Conservation (phyloP, 345 rosid genomes). For the Hypericum androsaemum region DNA sequence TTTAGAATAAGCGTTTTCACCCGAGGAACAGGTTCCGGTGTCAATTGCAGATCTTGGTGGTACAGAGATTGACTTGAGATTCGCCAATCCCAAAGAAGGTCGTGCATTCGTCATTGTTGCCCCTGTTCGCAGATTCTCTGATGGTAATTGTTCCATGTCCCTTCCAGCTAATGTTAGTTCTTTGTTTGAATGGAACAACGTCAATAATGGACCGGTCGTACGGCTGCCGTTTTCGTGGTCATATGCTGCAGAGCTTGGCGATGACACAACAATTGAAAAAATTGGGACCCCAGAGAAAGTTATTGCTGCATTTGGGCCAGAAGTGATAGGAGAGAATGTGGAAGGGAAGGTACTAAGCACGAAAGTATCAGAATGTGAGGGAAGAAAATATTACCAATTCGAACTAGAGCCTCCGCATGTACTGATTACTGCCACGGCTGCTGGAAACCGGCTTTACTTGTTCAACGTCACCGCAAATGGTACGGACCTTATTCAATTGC, state of each 20-base stretch:
- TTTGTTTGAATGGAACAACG: too few relatives aligned
- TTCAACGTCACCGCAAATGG: slow-evolving; percentile 70
- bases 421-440: slow-evolving; percentile 89
- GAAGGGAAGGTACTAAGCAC: slow-evolving; percentile 81
- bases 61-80: slow-evolving; percentile 90
- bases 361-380: slow-evolving; percentile 52
- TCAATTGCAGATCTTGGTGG: slow-evolving; percentile 97
- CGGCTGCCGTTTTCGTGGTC: not conserved
- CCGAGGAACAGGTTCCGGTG: slow-evolving; percentile 61
- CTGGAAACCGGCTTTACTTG: slow-evolving; percentile 85
- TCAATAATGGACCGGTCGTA: not conserved
- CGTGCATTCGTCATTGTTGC: slow-evolving; percentile 81
- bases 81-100: slow-evolving; percentile 75
- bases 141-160: slow-evolving; percentile 37
- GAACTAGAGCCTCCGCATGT: slow-evolving; percentile 92
- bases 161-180: too few relatives aligned
- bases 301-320: slow-evolving; percentile 90
- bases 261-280: slow-evolving; percentile 52
- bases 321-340: slow-evolving; percentile 77
- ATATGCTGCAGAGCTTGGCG: slow-evolving; percentile 45
- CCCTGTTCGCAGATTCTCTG: slow-evolving; percentile 86
- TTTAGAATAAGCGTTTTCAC: not conserved
- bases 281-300: slow-evolving; percentile 88
- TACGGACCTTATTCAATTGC: slow-evolving; percentile 11
- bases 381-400: slow-evolving; percentile 70